phyloP scores from a whole-genome alignment of 2,329 filamentous ascomycete genomes.

The Rhytidhysteron rufulum region DNA sequence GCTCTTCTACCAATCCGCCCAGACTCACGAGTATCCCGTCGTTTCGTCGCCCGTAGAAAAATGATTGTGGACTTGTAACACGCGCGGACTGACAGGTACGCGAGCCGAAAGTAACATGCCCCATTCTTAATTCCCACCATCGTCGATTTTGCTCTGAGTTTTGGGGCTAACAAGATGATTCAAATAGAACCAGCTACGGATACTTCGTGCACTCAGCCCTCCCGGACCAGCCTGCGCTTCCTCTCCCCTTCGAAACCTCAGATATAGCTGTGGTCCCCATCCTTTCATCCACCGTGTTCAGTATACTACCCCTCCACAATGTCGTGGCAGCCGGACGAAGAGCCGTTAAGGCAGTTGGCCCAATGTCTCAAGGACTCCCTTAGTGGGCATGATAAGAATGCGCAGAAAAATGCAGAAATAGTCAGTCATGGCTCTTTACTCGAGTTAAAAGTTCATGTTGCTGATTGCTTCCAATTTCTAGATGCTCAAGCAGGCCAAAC shows the following conservation, averaged over 20 bases:
- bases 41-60: constrained; percentile 15
- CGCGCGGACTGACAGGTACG: constrained; percentile 17
- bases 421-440: constrained; percentile 51
- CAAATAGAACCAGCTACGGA: constrained; percentile 26
- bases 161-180: constrained; percentile 29
- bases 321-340: constrained; percentile 88
- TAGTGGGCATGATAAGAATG: constrained; percentile 72
- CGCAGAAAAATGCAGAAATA: constrained; percentile 84
- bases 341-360: constrained; percentile 84
- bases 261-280: not conserved
- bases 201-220: not conserved
- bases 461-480: constrained; percentile 40
- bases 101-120: constrained; percentile 26
- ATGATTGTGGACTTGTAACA: constrained; percentile 32
- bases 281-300: not conserved
- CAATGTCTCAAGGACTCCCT: constrained; percentile 88
- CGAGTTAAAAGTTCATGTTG: constrained; percentile 10
- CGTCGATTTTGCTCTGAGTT: constrained; percentile 13
- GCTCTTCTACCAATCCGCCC: constrained; percentile 15
- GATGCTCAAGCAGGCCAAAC: constrained; percentile 90
- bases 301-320: constrained; percentile 45
- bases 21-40: constrained; percentile 15
- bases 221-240: not conserved
- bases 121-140: constrained; percentile 17
- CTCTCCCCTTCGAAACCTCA: not conserved